Evolutionary conservation across 805 yeast genomes (phyloP), one percentile per base, ranked within the genome.

Genomic region (Komagataella populi): DNA sequence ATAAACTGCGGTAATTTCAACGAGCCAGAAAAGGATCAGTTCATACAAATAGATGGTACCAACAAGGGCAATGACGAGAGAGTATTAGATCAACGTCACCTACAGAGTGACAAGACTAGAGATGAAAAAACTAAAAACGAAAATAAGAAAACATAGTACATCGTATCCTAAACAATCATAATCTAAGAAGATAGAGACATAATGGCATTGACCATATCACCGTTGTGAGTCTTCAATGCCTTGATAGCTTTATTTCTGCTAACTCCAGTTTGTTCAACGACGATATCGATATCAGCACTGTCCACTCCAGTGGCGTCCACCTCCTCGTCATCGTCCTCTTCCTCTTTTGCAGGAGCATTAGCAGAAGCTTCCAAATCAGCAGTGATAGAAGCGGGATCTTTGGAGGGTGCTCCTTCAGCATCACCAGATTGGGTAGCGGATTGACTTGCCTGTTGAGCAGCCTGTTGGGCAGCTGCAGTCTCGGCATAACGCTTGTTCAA

Each of bases 181-280:
- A 52, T 39, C 50, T 61, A 59, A 48, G 58, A 55, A 50, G 69
- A 60, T 51, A 84, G 76, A 58, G 85, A 81, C 96, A 91, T 87
- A 70, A 91, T 88, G 60, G 98, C 91, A 69, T 90, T 89, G 67
- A 93, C 97, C 72, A 93, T 83, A 70, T 93, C 98, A 70, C 90
- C 89, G 62, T 86, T 79, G 77, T 90, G 88, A 60, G 78, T 83
- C 69, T 77, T 84, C 70, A 93, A 78, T 61, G 97, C 96, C 70
- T 84, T 85, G 62, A 81, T 87, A 58, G 98, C 98, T 78, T 87
- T 87, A 62, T 80, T 81, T 75, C 89, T 83, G 52, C 96, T 78
- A 56, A 82, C 93, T 64, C 81, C 84, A 63, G 97, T 85, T 77
- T 91, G 99, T 68, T 88, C 93, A 67, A 84, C 77, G 63, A 93